A percentile compares a stretch with the other conserved stretches of the same genome.
Conservation (phyloP, 2,329 filamentous ascomycete species). For the Aspergillus novoparasiticus region DNA sequence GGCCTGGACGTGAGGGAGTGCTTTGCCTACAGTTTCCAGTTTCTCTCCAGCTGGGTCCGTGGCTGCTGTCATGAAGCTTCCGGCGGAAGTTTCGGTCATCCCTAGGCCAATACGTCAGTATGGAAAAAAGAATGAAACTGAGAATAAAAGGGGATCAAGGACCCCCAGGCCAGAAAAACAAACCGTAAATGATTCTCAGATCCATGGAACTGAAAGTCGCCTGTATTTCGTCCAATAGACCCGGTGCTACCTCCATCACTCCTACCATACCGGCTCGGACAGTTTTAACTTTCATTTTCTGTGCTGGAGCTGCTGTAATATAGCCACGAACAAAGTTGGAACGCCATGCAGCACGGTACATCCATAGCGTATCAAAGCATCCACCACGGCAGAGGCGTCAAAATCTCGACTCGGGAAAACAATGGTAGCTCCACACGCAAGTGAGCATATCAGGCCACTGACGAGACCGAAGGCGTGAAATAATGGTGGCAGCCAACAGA, state of each 20-base stretch:
- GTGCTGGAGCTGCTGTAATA: conserved; percentile 30
- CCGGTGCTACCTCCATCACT: neutral
- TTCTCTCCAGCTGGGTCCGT: neutral
- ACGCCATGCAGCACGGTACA: conserved; percentile 74
- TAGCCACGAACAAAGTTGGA: conserved; percentile 73
- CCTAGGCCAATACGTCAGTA: neutral
- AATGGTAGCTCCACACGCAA: conserved; percentile 70
- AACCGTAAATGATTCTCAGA: conserved; percentile 3
- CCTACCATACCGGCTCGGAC: conserved; percentile 9
- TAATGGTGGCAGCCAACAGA: conserved; percentile 75
- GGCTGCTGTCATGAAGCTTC: neutral
- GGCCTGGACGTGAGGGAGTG: conserved; percentile 70
- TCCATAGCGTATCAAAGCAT: conserved; percentile 61
- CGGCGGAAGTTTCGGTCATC: conserved; percentile 13
- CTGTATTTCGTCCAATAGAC: conserved; percentile 6
- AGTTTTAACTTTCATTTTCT: neutral
- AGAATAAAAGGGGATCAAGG: neutral
- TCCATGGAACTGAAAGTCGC: neutral
- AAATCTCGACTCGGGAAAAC: conserved; percentile 62
- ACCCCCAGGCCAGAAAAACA: neutral
- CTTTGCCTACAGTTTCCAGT: conserved; percentile 3
- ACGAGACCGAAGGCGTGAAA: conserved; percentile 80
- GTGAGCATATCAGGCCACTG: conserved; percentile 65
- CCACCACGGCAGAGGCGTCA: conserved; percentile 63
- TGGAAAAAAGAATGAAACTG: too few relatives aligned